Percentiles rank a stretch among this genome's conserved stretches.
phyloP scores from a whole-genome alignment of 2,329 filamentous ascomycete genomes.

The Pseudonectria buxi region DNA sequence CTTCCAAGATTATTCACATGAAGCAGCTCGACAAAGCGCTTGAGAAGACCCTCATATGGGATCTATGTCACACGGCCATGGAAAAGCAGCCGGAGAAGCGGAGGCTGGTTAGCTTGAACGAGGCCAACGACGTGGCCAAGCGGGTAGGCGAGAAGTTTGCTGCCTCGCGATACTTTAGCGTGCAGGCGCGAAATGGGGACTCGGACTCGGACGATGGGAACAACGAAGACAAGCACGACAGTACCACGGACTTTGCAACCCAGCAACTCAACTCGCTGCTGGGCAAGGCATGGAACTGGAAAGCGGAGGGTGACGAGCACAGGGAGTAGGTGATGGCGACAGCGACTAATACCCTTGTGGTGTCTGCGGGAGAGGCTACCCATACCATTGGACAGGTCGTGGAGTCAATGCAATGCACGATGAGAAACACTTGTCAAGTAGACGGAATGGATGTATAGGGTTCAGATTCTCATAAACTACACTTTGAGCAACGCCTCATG shows the following conservation, averaged over 20 bases:
- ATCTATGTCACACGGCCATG: slow-evolving; percentile 28
- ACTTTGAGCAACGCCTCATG: too few relatives aligned
- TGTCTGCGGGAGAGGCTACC: slow-evolving; percentile 5
- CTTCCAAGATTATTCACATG: slow-evolving; percentile 18
- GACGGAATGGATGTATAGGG: too few relatives aligned
- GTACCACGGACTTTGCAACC: slow-evolving; percentile 25
- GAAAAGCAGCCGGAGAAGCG: slow-evolving; percentile 31
- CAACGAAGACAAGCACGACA: slow-evolving; percentile 16
- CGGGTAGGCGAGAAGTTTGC: slow-evolving; percentile 45
- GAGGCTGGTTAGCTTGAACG: slow-evolving; percentile 46
- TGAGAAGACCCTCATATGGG: slow-evolving; percentile 24
- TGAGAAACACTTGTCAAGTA: too few relatives aligned
- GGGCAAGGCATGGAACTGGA: slow-evolving; percentile 20
- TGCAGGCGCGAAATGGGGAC: slow-evolving; percentile 20
- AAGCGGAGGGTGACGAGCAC: slow-evolving; percentile 8
- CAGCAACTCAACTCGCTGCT: slow-evolving; percentile 11
- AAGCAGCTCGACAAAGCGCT: slow-evolving; percentile 4
- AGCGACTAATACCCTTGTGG: not conserved
- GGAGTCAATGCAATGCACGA: too few relatives aligned
- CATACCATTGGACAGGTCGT: slow-evolving; percentile 7
- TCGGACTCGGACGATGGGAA: slow-evolving; percentile 20
- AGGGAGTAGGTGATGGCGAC: slow-evolving; percentile 5
- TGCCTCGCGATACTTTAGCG: slow-evolving; percentile 30
- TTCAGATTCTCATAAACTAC: too few relatives aligned
- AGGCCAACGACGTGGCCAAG: slow-evolving; percentile 53